phyloP scores from a whole-genome alignment of 2,329 filamentous ascomycete species.

The Trichoderma brevicompactum region DNA sequence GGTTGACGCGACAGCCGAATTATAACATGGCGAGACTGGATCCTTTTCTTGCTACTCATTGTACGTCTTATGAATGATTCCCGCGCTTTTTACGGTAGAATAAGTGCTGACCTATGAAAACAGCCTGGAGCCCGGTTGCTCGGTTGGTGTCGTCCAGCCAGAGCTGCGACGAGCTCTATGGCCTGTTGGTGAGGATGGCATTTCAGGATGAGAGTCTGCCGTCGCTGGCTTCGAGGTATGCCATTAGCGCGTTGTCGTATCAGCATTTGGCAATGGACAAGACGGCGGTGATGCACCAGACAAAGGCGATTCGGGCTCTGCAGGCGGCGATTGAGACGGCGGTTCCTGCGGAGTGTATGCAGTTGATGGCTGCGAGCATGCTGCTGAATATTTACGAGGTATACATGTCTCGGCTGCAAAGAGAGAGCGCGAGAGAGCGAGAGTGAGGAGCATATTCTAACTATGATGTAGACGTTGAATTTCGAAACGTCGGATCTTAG shows the following conservation, averaged over 20 bases:
- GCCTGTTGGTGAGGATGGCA: constrained; percentile 19
- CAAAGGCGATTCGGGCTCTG: constrained; percentile 9
- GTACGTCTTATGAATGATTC: neutral
- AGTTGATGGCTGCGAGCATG: constrained; percentile 28
- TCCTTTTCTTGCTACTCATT: constrained; percentile 13
- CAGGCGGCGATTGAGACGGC: constrained; percentile 27
- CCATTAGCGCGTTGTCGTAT: constrained; percentile 25
- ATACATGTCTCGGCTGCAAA: neutral
- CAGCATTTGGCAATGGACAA: constrained; percentile 15
- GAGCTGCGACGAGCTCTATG: constrained; percentile 14
- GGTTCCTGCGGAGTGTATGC: constrained; percentile 6
- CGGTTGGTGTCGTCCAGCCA: constrained; percentile 22
- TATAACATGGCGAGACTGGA: constrained; percentile 18
- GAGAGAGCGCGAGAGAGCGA: too few relatives aligned
- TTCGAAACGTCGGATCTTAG: constrained; percentile 26
- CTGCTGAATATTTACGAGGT: constrained; percentile 26
- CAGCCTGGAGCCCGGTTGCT: constrained; percentile 18
- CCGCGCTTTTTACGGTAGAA: too few relatives aligned
- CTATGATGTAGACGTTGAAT: constrained; percentile 16
- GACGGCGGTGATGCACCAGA: constrained; percentile 25
- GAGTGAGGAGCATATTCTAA: neutral
- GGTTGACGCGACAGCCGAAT: constrained; percentile 9
- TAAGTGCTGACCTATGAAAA: neutral
- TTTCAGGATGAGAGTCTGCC: constrained; percentile 22
- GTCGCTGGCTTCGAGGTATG: constrained; percentile 23